Percentiles rank a stretch among this genome's conserved stretches.
These are phyloP conservation scores for Aleurites moluccanus DNA, from an alignment of 441 rosid species.

Conservation along the genomic window DNA sequence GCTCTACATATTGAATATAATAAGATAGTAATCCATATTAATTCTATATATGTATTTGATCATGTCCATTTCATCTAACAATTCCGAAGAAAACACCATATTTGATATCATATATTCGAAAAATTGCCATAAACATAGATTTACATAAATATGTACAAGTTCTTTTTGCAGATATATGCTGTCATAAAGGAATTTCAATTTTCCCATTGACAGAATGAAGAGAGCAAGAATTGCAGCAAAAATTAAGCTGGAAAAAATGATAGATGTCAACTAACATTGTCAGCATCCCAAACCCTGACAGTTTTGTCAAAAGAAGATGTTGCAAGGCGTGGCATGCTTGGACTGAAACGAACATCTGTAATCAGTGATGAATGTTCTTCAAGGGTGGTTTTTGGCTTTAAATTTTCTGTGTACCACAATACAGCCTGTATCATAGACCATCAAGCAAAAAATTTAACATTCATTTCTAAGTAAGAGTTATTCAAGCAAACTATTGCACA, in stretches of 20 bases:
- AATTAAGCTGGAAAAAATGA: constrained; percentile 6
- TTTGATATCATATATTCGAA: not conserved
- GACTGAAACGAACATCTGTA: constrained; percentile 91
- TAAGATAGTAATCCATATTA: not conserved
- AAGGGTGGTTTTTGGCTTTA: constrained; percentile 71
- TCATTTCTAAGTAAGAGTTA: not conserved
- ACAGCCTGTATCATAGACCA: constrained; percentile 60
- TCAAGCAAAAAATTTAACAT: constrained; percentile 4
- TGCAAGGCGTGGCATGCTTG: constrained; percentile 84
- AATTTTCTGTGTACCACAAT: constrained; percentile 63
- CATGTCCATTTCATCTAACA: not conserved
- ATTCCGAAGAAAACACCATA: not conserved
- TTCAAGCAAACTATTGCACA: not conserved
- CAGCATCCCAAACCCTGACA: constrained; percentile 94
- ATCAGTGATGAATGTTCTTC: constrained; percentile 77
- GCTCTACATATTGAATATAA: not conserved
- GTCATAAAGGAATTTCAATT: not conserved
- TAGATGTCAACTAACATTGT: constrained; percentile 55
- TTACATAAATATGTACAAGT: not conserved
- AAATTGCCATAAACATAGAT: not conserved
- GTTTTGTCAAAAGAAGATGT: constrained; percentile 94
- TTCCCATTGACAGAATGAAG: not conserved
- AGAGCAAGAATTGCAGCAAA: not conserved
- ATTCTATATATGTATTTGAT: not conserved
- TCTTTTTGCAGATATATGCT: not conserved